Evolutionary conservation across 306 rosid species (phyloP).

Genomic region (Senna siamea): DNA sequence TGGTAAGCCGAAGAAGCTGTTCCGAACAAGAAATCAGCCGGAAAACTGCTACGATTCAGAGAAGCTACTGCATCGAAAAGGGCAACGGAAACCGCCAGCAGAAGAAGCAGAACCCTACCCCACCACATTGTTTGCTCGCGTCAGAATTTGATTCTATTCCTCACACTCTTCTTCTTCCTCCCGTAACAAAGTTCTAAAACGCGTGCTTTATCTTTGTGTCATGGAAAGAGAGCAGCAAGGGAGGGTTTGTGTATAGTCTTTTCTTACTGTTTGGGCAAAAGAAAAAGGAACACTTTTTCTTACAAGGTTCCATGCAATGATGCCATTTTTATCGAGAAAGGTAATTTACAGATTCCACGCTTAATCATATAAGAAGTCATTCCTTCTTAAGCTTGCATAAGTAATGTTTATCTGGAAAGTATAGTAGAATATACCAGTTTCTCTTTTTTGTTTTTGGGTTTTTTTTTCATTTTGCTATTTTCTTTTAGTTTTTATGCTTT

Average conservation of each 20-base stretch:
- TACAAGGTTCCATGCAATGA: background rate
- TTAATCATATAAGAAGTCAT: conserved; percentile 2
- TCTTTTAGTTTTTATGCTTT: too few relatives aligned
- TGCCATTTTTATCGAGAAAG: conserved; percentile 18
- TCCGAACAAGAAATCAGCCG: conserved; percentile 58
- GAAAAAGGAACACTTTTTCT: background rate
- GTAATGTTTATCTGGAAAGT: too few relatives aligned
- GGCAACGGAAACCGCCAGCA: conserved; percentile 24
- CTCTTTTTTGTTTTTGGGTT: too few relatives aligned
- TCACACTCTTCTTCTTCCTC: conserved; percentile 7
- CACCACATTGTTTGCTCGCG: conserved; percentile 42
- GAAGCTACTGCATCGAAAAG: conserved; percentile 42
- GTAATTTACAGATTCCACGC: conserved; percentile 31
- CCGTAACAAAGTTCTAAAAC: background rate
- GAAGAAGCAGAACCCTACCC: conserved; percentile 38
- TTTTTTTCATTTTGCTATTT: too few relatives aligned
- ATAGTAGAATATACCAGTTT: too few relatives aligned
- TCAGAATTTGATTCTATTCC: conserved; percentile 29
- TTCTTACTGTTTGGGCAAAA: conserved; percentile 9
- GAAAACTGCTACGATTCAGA: conserved; percentile 51
- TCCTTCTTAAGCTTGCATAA: too few relatives aligned
- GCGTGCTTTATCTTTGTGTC: background rate
- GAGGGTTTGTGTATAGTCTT: conserved; percentile 27
- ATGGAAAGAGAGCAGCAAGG: background rate
- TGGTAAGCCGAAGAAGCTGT: conserved; percentile 67